Base-by-base conservation (phyloP, 1,284 basidiomycete species). In the Somion occarium region DNA sequence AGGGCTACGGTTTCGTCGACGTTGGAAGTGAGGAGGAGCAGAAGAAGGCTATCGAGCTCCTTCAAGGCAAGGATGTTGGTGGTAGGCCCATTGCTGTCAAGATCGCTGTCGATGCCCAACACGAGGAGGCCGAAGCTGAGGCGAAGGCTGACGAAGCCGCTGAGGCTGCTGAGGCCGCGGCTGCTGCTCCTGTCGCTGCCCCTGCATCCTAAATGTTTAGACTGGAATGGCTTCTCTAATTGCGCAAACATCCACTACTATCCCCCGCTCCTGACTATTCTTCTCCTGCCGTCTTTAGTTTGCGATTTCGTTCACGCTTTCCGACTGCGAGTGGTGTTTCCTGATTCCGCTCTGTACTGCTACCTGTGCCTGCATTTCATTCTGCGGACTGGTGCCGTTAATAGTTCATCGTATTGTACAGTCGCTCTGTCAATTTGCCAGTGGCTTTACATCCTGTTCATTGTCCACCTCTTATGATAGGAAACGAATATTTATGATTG, bases 1-100 rank as follows among this genome's bases (percentile, higher is more conserved):
- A 94, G 73, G 93, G 93, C 54, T 97, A 93, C 68, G 94, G 91
- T 52, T 96, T 96, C 65, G 93, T 96, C 62, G 92, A 94, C 61
- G 88, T 95, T 55, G 90, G 88, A 56, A 76, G 76, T 61, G 86
- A 92, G 66, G 84, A 81, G 59, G 82, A 91, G 69, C 93, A 95
- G 75, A 69, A 84, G 67, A 91, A 91, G 74, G 93, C 91, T 39
- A 88, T 96, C 57, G 79, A 77, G 50, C 80, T 82, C 59, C 78
- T 92, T 59, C 78, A 93, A 62, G 91, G 88, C 67, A 90, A 91
- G 69, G 84, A 93, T 54, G 72, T 95, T 53, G 84, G 80, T 45
- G 90, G 89, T 51, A 77, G 92, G 60, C 67, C 78, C 58, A 85
- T 95, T 64, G 89, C 87, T 52, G 90, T 94, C 74, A 94, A 93